Base-by-base conservation (phyloP, 345 rosid genomes). In the Boechera stricta region DNA sequence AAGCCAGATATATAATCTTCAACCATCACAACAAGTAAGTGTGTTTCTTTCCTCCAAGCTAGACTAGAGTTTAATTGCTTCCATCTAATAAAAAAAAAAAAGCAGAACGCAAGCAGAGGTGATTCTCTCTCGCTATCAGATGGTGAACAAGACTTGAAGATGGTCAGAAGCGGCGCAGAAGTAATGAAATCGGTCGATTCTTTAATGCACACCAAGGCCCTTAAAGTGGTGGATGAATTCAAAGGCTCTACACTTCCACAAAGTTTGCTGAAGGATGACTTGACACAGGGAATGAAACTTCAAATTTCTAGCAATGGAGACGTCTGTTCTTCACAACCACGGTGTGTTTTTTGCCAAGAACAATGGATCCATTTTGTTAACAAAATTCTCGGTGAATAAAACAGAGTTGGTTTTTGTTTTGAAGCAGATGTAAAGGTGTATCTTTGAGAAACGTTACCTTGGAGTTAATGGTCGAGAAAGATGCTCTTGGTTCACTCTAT, bases 381-480 rank as follows among this genome's bases (percentile, higher is more conserved):
- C 61, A 65, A 9, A 56, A 67, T 6, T 52, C 66, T 61, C 10
- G 2, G 62, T 51, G 15, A 44, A 61, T 61, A 12, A 47, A 44
- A 64, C 56, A 13, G 18, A 4, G 4, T 42, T 42, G 11, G 9
- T 29, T 72, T 57, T 62, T 2, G 9, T 74, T 15, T 59, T 56
- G 74, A 83, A 84, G 90, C 69, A 76, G 80, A 39, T 77, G 71
- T 56, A 79, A 74, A 54, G 78, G 87, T 35, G 77, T 70, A 59
- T n/a, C 78, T 62, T 79, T 88, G 77, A 83, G 81, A 72, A 90
- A 84, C 29, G 77, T 87, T 39, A 85, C 82, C 28, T 73, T 87
- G 41, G 90, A 88, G 80, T 79, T 88, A 41, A 53, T 68, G 3
- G 64, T 88, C 7, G 85, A 81, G 66, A 82, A 81, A 72, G 77